Base-by-base conservation (phyloP, 306 rosid species). In the Cyclanthera cordifolia region DNA sequence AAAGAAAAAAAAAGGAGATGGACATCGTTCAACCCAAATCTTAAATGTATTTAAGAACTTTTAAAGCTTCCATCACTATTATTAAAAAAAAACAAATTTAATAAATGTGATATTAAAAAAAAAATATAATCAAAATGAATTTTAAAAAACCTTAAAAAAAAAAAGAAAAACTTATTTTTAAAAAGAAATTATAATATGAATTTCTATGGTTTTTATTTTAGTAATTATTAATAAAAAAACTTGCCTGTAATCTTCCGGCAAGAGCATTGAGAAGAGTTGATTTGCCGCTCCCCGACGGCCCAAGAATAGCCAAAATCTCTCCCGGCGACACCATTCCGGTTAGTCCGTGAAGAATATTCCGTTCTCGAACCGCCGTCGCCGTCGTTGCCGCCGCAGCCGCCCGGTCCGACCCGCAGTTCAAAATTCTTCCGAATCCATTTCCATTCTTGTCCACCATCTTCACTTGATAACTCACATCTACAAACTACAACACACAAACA, bases 211-310 rank as follows among this genome's bases (percentile, higher is more conserved):
- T 4, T 34, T 34, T 34, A 34, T 5, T 4, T 34, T 34, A 27
- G 30, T 27, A 27, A 27, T 27, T n/a, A n/a, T n/a, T n/a, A n/a
- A n/a, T n/a, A 8, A 8, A 41, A 0, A 14, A 10, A 1, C 50
- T 47, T 47, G 51, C 66, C 24, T 81, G 86, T 52, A 88, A 82
- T 20, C 96, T 77, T 1, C 96, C 97, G 0, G 90, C 84, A 0
- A 91, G 75, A 0, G 95, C 90, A 67, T 88, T 91, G 6, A 91
- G 82, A 25, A 91, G 88, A 72, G 97, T 88, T 0, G 96, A 88
- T 80, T 91, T 91, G 0, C 97, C 97, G 34, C 97, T 91, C 0
- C 97, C 97, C 0, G 97, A 91, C 4, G 97, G 97, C 3, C 97
- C 97, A 0, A 91, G 86, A 16, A 91, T 68, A 58, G 96, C 95